Percentiles rank a stretch among this genome's conserved stretches.
Conservation (phyloP, 2,329 filamentous ascomycete genomes). For the Scopulariopsis brevicaulis region DNA sequence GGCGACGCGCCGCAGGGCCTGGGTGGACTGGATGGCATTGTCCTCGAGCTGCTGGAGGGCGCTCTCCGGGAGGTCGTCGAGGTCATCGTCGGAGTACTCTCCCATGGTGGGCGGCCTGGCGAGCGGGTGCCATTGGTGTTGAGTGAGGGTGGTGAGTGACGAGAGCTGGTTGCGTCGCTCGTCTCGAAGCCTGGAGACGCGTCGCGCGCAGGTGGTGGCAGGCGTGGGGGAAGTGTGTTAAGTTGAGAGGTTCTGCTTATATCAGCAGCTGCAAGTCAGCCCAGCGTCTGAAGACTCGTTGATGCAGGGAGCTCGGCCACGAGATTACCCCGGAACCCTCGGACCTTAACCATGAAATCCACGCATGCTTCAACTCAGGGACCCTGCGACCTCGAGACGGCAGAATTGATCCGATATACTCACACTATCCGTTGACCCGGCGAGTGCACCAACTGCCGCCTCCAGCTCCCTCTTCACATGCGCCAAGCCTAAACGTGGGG, state of each 20-base stretch:
- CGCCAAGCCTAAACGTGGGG: neutral
- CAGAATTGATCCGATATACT: neutral
- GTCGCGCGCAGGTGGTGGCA: neutral
- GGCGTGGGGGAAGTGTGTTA: neutral
- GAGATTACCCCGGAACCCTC: no score
- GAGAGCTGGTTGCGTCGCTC: neutral
- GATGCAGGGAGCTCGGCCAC: no score
- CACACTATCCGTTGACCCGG: neutral
- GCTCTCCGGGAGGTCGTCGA: constrained; percentile 48
- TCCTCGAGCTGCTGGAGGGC: constrained; percentile 51
- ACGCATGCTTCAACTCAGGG: no score
- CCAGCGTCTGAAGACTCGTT: no score
- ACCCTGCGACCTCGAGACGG: no score
- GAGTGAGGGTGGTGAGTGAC: neutral
- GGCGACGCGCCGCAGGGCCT: constrained; percentile 26
- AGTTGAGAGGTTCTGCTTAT: no score
- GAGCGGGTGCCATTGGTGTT: neutral
- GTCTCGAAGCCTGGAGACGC: neutral
- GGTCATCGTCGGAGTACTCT: constrained; percentile 52
- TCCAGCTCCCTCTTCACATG: neutral
- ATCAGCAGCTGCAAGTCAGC: no score
- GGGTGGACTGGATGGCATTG: constrained; percentile 50
- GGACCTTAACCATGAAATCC: no score
- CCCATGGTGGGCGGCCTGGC: constrained; percentile 25
- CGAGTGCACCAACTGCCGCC: neutral